Base-by-base conservation (phyloP, 2,329 filamentous ascomycete genomes). In the Colletotrichum sp. region DNA sequence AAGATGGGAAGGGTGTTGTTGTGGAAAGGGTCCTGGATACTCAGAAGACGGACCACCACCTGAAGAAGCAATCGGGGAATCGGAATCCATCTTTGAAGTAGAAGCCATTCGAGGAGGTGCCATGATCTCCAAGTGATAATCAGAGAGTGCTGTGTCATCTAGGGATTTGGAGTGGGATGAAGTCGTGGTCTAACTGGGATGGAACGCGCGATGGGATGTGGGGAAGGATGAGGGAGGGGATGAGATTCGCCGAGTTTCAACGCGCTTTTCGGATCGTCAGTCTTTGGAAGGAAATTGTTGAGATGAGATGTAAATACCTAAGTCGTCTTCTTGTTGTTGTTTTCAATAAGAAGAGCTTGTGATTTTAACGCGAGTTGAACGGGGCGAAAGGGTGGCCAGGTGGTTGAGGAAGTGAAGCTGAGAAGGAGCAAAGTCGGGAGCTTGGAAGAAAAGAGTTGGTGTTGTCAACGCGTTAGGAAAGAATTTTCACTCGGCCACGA, bases 241-340 rank as follows among this genome's bases (percentile, higher is more conserved):
- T n/a, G 32, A 21, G 34, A 39, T 44, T 60, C 30, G 57, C 28
- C 39, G 55, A 9, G 32, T 36, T 64, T 26, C 15, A 26, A 36
- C 21, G 34, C 18, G n/a, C 62, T 44, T 44, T 34, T 24, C n/a
- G 13, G 34, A 44, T 64, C 9, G 15, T 64, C 10, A 64, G 62
- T 44, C 8, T 24, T 24, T 13, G 21, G 32, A 9, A 0, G 1
- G n/a, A 13, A 44, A 8, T 28, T 1, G 0, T 6, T 26, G 8
- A 26, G 15, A 8, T 12, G 6, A 39, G 13, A 21, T 15, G 6
- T 0, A 18, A 64, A 9, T 26, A 39, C 34, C 62, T 64, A 6
- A 18, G 0, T 12, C 6, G 44, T 21, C 44, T 21, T 64, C 5
- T 39, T 24, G 21, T 10, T 16, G 9, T 4, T 26, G 21, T 44